phyloP scores from a whole-genome alignment of 2,329 filamentous ascomycete species.

The Endocalyx cinctus region DNA sequence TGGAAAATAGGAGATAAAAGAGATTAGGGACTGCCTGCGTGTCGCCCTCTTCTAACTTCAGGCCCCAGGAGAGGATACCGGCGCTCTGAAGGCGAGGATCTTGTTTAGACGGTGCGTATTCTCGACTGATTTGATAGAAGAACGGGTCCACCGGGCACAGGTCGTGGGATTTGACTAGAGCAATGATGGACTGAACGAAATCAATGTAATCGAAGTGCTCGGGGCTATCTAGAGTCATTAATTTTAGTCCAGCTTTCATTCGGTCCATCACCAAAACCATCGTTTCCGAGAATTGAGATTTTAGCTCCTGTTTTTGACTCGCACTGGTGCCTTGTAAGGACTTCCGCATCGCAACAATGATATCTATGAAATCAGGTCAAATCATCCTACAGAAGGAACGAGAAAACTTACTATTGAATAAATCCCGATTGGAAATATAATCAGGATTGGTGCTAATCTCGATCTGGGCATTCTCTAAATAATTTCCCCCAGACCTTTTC shows the following conservation, averaged over 20 bases:
- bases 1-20: conserved; percentile 54
- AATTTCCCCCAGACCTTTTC: conserved; percentile 35
- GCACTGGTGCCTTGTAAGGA: conserved; percentile 36
- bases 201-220: conserved; percentile 44
- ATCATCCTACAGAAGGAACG: not conserved
- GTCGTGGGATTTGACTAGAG: conserved; percentile 51
- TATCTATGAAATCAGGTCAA: conserved; percentile 22
- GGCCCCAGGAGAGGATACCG: conserved; percentile 50
- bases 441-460: conserved; percentile 35
- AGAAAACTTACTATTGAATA: conserved; percentile 41
- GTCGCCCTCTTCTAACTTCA: conserved; percentile 50
- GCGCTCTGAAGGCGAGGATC: conserved; percentile 55
- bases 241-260: conserved; percentile 46
- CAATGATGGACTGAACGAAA: conserved; percentile 49
- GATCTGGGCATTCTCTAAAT: conserved; percentile 36
- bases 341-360: conserved; percentile 46
- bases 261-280: conserved; percentile 48
- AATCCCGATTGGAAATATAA: conserved; percentile 43
- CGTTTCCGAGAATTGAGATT: conserved; percentile 37
- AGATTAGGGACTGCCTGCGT: conserved; percentile 41
- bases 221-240: conserved; percentile 26
- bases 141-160: conserved; percentile 51
- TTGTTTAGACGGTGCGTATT: conserved; percentile 51
- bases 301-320: conserved; percentile 30
- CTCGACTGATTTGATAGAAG: conserved; percentile 51